A percentile compares a stretch with the other conserved stretches of the same genome.
phyloP scores from a whole-genome alignment of 805 yeast genomes.

The Candida khao-thaluensis region DNA sequence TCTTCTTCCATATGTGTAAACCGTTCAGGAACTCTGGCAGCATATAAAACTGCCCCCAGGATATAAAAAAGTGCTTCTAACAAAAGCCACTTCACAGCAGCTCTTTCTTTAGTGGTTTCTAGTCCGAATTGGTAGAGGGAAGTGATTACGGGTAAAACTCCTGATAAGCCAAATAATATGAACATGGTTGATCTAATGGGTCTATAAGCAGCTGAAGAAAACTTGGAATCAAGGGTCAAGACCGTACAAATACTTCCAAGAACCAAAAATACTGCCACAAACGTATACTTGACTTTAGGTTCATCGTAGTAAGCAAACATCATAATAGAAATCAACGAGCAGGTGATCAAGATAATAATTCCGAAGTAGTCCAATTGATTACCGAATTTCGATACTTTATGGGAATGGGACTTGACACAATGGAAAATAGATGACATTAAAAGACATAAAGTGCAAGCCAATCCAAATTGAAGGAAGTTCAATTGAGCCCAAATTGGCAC shows the following conservation, averaged over 20 bases:
- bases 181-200: constrained; percentile 77
- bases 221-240: constrained; percentile 62
- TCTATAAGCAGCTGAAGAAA: constrained; percentile 70
- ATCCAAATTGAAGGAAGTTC: constrained; percentile 52
- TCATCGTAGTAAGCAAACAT: constrained; percentile 47
- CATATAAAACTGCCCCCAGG: constrained; percentile 77
- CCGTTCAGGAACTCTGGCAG: constrained; percentile 75
- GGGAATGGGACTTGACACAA: constrained; percentile 65
- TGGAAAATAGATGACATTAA: constrained; percentile 68
- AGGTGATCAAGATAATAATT: constrained; percentile 63
- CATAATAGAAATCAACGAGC: constrained; percentile 52
- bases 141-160: constrained; percentile 63
- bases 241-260: constrained; percentile 64
- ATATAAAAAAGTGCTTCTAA: constrained; percentile 76
- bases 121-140: constrained; percentile 54
- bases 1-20: constrained; percentile 29
- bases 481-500: constrained; percentile 42
- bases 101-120: constrained; percentile 45
- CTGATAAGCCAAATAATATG: constrained; percentile 76
- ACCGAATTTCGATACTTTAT: constrained; percentile 50
- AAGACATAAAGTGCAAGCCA: constrained; percentile 60
- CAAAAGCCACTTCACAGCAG: constrained; percentile 61
- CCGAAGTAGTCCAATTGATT: constrained; percentile 77
- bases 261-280: constrained; percentile 44
- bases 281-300: constrained; percentile 32